Evolutionary conservation across 768 basidiomycete genomes (phyloP).

Genomic region (Ramaria sp.): DNA sequence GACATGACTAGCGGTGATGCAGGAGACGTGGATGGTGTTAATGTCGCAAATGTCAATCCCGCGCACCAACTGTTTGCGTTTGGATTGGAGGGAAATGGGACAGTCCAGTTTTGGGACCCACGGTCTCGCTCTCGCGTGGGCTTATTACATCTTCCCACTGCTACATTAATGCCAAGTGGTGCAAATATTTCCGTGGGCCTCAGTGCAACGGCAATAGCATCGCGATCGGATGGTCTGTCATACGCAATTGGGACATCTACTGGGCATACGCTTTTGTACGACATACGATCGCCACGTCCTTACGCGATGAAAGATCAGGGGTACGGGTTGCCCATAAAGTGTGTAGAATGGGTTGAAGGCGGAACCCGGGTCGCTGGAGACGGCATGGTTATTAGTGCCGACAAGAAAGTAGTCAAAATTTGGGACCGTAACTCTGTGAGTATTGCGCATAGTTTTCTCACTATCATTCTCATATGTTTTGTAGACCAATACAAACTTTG

Average conservation of each 20-base stretch:
- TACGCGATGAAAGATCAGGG: conserved; percentile 95
- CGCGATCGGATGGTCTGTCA: conserved; percentile 80
- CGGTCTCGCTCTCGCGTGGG: conserved; percentile 73
- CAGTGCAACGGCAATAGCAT: conserved; percentile 76
- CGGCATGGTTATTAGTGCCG: conserved; percentile 82
- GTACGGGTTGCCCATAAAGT: conserved; percentile 84
- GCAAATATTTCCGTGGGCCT: conserved; percentile 32
- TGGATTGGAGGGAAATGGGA: conserved; percentile 78
- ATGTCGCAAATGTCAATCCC: conserved; percentile 85
- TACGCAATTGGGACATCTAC: conserved; percentile 93
- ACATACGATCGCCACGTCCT: conserved; percentile 74
- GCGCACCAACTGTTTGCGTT: conserved; percentile 86
- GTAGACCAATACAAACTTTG: conserved; percentile 78
- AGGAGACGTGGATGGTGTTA: conserved; percentile 69
- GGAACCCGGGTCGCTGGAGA: conserved; percentile 77
- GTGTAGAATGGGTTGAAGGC: conserved; percentile 82
- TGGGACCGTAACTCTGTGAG: conserved; percentile 83
- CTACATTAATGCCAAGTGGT: conserved; percentile 29
- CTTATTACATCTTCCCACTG: conserved; percentile 47
- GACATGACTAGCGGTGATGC: conserved; percentile 39
- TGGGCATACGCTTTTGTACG: conserved; percentile 90
- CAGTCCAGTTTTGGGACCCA: conserved; percentile 95
- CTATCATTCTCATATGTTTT: neutral
- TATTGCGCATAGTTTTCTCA: conserved; percentile 14
- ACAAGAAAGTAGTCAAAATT: conserved; percentile 95